Evolutionary conservation across 2,329 filamentous ascomycete genomes (phyloP), one percentile per base, ranked within the genome.

Genomic region (Cercospora sp.): DNA sequence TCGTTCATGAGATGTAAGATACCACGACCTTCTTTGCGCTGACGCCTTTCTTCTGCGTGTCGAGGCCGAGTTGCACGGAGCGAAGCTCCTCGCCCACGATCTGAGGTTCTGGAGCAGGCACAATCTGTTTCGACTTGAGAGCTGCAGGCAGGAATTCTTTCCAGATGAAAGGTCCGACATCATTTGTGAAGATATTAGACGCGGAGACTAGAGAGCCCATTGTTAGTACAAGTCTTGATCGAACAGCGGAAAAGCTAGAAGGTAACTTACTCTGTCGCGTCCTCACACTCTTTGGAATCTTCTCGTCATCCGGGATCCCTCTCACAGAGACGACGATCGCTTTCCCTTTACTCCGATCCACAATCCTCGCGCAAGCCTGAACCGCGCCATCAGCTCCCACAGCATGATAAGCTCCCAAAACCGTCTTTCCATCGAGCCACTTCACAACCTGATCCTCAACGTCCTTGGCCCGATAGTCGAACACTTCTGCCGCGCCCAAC

Each of bases 401-500:
- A 33, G 75, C 74, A 66, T 77, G 75, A 66, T 71, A 78, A 5
- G 73, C 73, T 1, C 76, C 76, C 1, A 68, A 64, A 1, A 82
- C 57, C 76, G 75, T 75, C 48, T 75, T 75, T 7, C 71, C 73
- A 12, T 75, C 72, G 55, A 77, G 42, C 67, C 75, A 71, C 55
- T 73, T 67, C 20, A 75, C 71, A 12, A 77, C 72, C 28, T 73
- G 61, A 30, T 75, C 70, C 23, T 76, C 75, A 10, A 76, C 73
- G 40, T 73, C 71, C 7, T 67, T 60, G 12, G 71, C 71, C 31
- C 73, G 72, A 60, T 87, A 87, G 69, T 87, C 84, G 68, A 86
- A 86, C 63, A 80, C 82, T 6, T 74, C 75, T 5, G 75, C 75
- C 0, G 84, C 85, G 0, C 85, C 85, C 0, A 86, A 74, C 1